Evolutionary conservation across 768 basidiomycete species (phyloP).

Genomic region (Bullera alba): DNA sequence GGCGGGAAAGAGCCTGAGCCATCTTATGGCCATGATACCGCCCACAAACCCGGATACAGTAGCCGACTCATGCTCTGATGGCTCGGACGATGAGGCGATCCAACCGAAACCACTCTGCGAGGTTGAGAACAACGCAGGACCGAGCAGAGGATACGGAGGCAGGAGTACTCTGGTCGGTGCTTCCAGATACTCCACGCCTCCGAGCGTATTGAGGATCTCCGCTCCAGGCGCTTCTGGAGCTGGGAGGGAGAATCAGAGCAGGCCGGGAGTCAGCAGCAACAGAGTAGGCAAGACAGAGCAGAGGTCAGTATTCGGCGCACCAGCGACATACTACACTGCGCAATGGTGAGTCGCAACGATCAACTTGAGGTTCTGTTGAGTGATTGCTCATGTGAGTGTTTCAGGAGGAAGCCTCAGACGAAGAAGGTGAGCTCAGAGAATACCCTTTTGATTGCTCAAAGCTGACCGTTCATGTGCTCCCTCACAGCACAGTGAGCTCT

Average conservation of each 20-base stretch:
- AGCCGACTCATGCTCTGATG: slow-evolving; percentile 22
- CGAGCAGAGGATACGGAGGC: too few relatives aligned
- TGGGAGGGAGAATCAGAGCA: background rate
- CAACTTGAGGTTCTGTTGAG: background rate
- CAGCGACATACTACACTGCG: slow-evolving; percentile 19
- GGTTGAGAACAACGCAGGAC: background rate
- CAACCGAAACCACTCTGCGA: background rate
- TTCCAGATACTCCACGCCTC: too few relatives aligned
- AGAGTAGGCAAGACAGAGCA: slow-evolving; percentile 11
- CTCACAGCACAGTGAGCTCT: slow-evolving; percentile 27
- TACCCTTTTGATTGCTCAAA: background rate
- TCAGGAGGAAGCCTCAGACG: slow-evolving; percentile 34
- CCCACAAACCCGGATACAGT: slow-evolving; percentile 7
- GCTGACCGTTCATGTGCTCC: background rate
- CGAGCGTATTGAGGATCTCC: too few relatives aligned
- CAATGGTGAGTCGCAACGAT: slow-evolving; percentile 40
- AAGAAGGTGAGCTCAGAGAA: slow-evolving; percentile 27
- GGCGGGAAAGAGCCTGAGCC: background rate
- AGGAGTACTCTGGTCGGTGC: too few relatives aligned
- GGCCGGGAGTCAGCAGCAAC: background rate
- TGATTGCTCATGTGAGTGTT: background rate
- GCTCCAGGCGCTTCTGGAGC: background rate
- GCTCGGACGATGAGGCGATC: slow-evolving; percentile 7
- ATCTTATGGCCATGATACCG: background rate
- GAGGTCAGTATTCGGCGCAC: slow-evolving; percentile 16